These are phyloP conservation scores for Phaseolus lunatus DNA, from an alignment of 306 rosid genomes.

Conservation along the genomic window DNA sequence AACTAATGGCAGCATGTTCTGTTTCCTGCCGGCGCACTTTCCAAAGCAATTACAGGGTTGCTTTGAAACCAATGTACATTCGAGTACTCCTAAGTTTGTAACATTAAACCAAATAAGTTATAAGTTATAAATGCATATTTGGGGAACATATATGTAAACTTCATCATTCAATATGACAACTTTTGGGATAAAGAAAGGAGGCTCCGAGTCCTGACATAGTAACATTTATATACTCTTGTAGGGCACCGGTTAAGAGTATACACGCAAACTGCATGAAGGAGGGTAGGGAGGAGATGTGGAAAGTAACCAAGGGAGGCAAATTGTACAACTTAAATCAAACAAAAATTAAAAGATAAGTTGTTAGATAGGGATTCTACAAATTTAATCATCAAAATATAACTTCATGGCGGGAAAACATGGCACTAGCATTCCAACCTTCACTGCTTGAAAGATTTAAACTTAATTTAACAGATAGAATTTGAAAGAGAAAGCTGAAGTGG, in stretches of 20 bases:
- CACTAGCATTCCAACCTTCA: not conserved
- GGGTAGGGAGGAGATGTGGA: not conserved
- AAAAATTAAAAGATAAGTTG: not conserved
- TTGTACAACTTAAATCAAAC: not conserved
- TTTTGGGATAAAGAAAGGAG: not conserved
- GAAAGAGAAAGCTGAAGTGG: not conserved
- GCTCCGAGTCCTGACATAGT: not conserved
- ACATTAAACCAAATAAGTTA: not conserved
- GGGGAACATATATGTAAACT: not conserved
- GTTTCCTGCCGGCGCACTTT: not conserved
- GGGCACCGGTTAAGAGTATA: not conserved
- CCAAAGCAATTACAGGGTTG: not conserved
- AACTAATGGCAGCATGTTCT: not conserved
- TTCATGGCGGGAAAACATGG: not conserved
- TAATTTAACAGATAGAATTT: not conserved
- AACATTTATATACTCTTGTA: not conserved
- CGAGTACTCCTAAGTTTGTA: not conserved
- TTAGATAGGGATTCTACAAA: not conserved
- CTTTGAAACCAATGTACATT: not conserved
- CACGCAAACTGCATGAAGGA: not conserved
- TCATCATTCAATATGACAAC: not conserved
- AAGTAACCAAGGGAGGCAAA: not conserved
- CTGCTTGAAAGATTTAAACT: not conserved
- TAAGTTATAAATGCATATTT: not conserved
- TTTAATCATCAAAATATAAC: not conserved